Base-by-base conservation (phyloP, 495 filamentous ascomycete species). In the Aspergillus leporis region DNA sequence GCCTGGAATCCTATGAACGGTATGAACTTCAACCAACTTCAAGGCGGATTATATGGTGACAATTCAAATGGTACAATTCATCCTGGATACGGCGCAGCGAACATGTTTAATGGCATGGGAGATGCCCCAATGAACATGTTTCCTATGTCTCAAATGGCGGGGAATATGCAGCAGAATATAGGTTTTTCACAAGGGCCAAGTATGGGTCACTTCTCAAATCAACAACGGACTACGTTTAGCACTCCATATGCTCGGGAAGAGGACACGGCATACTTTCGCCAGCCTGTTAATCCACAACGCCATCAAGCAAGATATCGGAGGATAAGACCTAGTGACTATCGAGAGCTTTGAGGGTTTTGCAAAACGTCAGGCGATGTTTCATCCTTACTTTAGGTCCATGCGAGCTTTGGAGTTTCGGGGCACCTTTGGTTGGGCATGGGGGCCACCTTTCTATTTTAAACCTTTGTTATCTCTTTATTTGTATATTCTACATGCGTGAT, bases 251-350 rank as follows among this genome's bases (percentile, higher is more conserved):
- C 80, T n/a, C 83, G 85, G 53, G 90, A 91, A 56, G 91, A 96
- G 61, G 93, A 96, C 59, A 90, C 90, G 51, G 89, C 94, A 19
- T 98, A 98, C 73, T 94, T 98, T 73, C 87, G 94, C 21, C 93
- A 96, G 68, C 94, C 94, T 2, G 90, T 98, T 53, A 98, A 98
- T 68, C 94, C 92, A 12, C 92, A 97, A 67, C 86, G 94, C 56
- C 90, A 95, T 67, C 88, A 91, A 72, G 88, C 90, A 56, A 78
- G 88, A 54, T 86, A 91, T 59, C 85, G 90, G 59, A 77, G 88
- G 61, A 85, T 88, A 54, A 81, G 94, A 47, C 91, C 92, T 18
- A 93, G 89, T 68, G 95, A 98, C 74, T 97, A 93, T 61, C 81
- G 87, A 45, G 90, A 94, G 74, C 76, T 95, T n/a, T 93, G 70